A percentile compares a stretch with the other conserved stretches of the same genome.
phyloP scores from a whole-genome alignment of 164 flowering plant genomes.

The Magnolia changhungtana region DNA sequence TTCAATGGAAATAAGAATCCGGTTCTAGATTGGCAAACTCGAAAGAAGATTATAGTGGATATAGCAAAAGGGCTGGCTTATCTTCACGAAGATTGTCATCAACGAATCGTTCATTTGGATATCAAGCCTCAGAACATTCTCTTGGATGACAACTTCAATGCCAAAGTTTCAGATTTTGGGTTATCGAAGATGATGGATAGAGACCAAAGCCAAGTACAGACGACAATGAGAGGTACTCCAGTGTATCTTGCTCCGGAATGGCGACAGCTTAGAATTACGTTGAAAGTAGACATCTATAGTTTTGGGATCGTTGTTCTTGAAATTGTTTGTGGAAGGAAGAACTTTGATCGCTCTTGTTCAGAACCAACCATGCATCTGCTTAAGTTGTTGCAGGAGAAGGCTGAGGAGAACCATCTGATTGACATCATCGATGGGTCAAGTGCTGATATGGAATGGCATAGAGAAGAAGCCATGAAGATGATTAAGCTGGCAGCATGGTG shows the following conservation, averaged over 20 bases:
- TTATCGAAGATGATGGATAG: slow-evolving; percentile 23
- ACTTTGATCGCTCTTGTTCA: slow-evolving; percentile 11
- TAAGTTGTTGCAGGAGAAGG: slow-evolving; percentile 10
- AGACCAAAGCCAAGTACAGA: slow-evolving; percentile 29
- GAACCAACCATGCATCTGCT: slow-evolving; percentile 7
- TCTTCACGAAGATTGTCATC: slow-evolving; percentile 14
- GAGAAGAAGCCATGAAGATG: slow-evolving; percentile 19
- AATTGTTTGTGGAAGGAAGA: slow-evolving; percentile 21
- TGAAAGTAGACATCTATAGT: slow-evolving; percentile 30
- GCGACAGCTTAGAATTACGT: slow-evolving; percentile 12
- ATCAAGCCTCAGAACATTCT: slow-evolving; percentile 16
- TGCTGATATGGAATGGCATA: slow-evolving; percentile 3
- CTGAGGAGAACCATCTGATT: slow-evolving; percentile 8
- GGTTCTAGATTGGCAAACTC: slow-evolving; percentile 10
- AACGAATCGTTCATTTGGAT: slow-evolving; percentile 10
- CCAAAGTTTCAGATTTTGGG: slow-evolving; percentile 29
- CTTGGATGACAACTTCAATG: slow-evolving; percentile 19
- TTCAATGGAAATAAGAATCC: not conserved
- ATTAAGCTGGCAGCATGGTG: slow-evolving; percentile 24
- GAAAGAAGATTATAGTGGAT: not conserved
- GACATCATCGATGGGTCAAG: slow-evolving; percentile 9
- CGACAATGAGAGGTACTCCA: slow-evolving; percentile 15
- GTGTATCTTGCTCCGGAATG: slow-evolving; percentile 19
- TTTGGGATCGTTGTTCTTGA: slow-evolving; percentile 20
- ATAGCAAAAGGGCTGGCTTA: slow-evolving; percentile 6